A percentile compares a stretch with the other conserved stretches of the same genome.
Conservation (phyloP, 305 asterid species). For the Fraxinus floribunda region DNA sequence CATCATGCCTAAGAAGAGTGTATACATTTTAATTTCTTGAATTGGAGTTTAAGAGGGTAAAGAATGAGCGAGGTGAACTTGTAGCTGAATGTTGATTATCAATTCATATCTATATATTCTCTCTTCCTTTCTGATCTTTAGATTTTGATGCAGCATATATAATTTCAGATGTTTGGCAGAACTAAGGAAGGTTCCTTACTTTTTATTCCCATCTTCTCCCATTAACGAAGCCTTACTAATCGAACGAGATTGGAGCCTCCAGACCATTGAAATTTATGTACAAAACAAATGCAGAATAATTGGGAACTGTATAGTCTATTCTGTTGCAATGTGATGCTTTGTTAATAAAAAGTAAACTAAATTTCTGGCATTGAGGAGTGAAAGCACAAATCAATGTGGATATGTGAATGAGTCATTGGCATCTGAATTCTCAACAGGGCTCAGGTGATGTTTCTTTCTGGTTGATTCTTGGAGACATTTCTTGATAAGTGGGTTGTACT, state of each 20-base stretch:
- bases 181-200: neutral
- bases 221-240: neutral
- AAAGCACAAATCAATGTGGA: neutral
- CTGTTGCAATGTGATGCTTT: neutral
- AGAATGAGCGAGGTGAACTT: neutral
- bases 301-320: neutral
- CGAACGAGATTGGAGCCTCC: neutral
- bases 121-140: neutral
- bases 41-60: neutral
- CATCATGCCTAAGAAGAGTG: neutral
- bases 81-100: neutral
- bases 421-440: neutral
- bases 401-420: neutral
- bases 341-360: neutral
- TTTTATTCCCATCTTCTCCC: neutral
- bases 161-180: neutral
- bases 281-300: neutral
- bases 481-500: slow-evolving; percentile 59
- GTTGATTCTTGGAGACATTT: slow-evolving; percentile 39
- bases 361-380: neutral
- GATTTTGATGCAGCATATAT: neutral
- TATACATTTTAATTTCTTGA: neutral
- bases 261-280: neutral
- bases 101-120: no score
- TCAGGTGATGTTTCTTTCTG: slow-evolving; percentile 30